Evolutionary conservation across 768 basidiomycete species (phyloP).

Genomic region (Chalciporus pseudorubinellus): DNA sequence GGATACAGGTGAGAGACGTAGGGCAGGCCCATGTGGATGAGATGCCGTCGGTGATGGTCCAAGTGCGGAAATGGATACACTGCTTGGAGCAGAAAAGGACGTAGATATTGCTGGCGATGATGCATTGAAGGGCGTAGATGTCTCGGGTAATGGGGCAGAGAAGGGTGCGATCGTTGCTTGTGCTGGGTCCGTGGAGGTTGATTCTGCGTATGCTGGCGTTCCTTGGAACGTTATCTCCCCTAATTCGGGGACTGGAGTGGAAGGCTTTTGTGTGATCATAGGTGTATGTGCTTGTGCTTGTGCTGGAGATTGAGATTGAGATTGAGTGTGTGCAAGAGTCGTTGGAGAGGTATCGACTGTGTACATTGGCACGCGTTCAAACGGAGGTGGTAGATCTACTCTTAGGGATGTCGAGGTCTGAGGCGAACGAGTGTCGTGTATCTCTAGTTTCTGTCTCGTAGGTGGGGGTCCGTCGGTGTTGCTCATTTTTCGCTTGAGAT

Average conservation of each 20-base stretch:
- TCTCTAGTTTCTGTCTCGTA: conserved; percentile 14
- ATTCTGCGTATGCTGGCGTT: not conserved
- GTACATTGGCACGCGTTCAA: not conserved
- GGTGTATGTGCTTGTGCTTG: not conserved
- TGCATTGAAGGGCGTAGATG: no score
- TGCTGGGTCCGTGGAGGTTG: not conserved
- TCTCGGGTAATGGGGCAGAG: no score
- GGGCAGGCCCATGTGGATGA: no score
- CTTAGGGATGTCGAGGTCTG: not conserved
- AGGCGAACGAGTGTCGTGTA: not conserved
- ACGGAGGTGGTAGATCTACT: not conserved
- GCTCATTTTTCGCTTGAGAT: conserved; percentile 15
- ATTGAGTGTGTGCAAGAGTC: not conserved
- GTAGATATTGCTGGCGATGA: no score
- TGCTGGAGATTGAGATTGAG: not conserved
- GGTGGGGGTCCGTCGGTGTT: not conserved
- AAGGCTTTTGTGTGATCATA: not conserved
- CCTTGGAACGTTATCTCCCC: not conserved
- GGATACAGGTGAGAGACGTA: no score
- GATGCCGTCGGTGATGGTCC: no score
- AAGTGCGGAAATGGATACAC: no score
- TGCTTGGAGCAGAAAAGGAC: no score
- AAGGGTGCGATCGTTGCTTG: no score
- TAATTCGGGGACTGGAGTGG: not conserved
- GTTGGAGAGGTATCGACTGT: not conserved